Base-by-base conservation (phyloP, 805 yeast species). In the Candida taoyuanica region DNA sequence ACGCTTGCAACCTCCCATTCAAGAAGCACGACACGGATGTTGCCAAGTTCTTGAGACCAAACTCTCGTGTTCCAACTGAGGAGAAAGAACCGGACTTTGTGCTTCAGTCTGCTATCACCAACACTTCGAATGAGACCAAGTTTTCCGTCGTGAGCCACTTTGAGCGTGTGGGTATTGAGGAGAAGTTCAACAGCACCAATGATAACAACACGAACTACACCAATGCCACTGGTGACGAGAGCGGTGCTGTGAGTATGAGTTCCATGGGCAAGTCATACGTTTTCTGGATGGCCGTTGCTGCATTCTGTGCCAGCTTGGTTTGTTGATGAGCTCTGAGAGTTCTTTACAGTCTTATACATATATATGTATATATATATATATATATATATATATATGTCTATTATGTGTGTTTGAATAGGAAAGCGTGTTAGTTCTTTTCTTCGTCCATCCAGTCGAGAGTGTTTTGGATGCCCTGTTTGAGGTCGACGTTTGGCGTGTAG, bases 371-470 rank as follows among this genome's bases (percentile, higher is more conserved):
- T n/a, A n/a, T n/a, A n/a, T n/a, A n/a, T n/a, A n/a, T n/a, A n/a
- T n/a, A n/a, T n/a, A n/a, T n/a, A n/a, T n/a, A n/a, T n/a, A n/a
- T n/a, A n/a, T n/a, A n/a, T n/a, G n/a, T n/a, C n/a, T n/a, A n/a
- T n/a, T n/a, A n/a, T n/a, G n/a, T n/a, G 24, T 21, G 9, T 8
- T 21, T 7, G 24, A 21, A 16, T n/a, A 17, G 6, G 31, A 20
- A 5, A 9, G 14, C 14, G 8, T 12, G 5, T 28, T 16, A 42
- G 28, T 40, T 36, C 32, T 50, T 52, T n/a, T 40, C 54, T 61
- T 87, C 96, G 55, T 88, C 81, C 83, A 89, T 81, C 94, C 96
- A 88, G 37, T 78, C 85, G 42, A 88, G 66, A 2, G 96, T 87
- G 47, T 72, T 74, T 46, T 71, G 70, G 49, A 88, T 85, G 42